These are phyloP conservation scores for Uronychia binucleata DNA, from an alignment of 73 alveolate species.

Conservation along the genomic window DNA sequence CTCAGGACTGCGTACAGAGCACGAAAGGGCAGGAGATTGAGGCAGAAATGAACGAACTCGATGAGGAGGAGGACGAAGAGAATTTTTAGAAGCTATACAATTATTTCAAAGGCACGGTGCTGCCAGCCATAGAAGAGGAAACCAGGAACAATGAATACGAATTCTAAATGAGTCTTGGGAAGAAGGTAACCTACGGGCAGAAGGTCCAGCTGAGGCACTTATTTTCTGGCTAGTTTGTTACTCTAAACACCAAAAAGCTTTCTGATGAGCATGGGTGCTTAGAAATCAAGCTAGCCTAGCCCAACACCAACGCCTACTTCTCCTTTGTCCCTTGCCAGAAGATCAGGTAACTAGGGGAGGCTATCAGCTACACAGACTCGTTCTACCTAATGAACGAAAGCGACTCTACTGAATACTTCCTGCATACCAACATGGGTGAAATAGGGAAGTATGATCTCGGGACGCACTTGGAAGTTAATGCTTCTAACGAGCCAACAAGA, in stretches of 20 bases:
- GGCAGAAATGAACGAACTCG: constrained; percentile 18
- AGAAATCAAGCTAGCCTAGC: constrained; percentile 13
- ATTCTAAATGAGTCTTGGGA: constrained; percentile 39
- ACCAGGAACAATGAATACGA: constrained; percentile 32
- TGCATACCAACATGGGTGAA: not conserved
- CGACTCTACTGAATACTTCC: not conserved
- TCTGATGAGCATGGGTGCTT: constrained; percentile 54
- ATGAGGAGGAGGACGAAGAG: constrained; percentile 12
- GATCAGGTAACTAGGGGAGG: constrained; percentile 24
- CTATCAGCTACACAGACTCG: constrained; percentile 43
- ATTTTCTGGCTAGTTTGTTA: constrained; percentile 33
- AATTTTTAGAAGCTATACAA: not conserved
- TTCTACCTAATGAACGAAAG: constrained; percentile 24
- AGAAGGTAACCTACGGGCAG: constrained; percentile 48
- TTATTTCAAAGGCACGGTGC: not conserved
- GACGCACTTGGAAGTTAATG: constrained; percentile 19
- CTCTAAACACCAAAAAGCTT: constrained; percentile 29
- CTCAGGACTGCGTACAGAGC: constrained; percentile 31
- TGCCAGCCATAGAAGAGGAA: constrained; percentile 22
- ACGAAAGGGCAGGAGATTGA: not conserved
- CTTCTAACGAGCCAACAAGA: constrained; percentile 22
- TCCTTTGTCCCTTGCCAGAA: constrained; percentile 33
- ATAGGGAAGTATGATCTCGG: constrained; percentile 6
- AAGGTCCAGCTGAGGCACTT: constrained; percentile 42
- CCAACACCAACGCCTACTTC: constrained; percentile 19